Percentiles rank a stretch among this genome's conserved stretches.
phyloP scores from a whole-genome alignment of 257 asterid genomes.

The Scutellaria minor region DNA sequence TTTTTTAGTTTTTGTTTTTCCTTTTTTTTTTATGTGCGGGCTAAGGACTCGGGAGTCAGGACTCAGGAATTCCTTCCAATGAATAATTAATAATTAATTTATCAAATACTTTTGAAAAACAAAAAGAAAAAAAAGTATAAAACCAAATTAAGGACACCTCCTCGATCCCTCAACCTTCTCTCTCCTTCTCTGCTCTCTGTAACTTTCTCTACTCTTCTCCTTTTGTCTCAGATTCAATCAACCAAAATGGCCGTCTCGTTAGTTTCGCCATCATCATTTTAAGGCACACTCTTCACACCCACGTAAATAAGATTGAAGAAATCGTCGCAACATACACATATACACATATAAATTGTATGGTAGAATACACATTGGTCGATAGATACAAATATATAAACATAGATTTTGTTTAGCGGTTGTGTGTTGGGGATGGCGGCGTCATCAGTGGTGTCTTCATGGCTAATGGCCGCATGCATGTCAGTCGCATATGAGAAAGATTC shows the following conservation, averaged over 20 bases:
- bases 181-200: conserved; percentile 10
- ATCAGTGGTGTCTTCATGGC: conserved; percentile 63
- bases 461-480: conserved; percentile 89
- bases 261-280: conserved; percentile 42
- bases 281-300: conserved; percentile 15
- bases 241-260: conserved; percentile 36
- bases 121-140: too few species aligned
- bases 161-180: conserved; percentile 6
- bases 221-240: conserved; percentile 47
- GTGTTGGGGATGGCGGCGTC: conserved; percentile 51
- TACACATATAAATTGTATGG: conserved; percentile 7
- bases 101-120: too few species aligned
- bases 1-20: too few species aligned
- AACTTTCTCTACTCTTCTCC: neutral
- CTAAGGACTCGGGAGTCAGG: too few species aligned
- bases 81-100: too few species aligned
- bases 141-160: too few species aligned
- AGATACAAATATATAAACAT: neutral
- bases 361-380: conserved; percentile 4
- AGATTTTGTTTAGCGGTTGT: conserved; percentile 10
- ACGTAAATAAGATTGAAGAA: too few species aligned
- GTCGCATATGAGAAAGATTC: conserved; percentile 47
- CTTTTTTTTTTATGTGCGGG: too few species aligned
- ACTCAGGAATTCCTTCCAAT: too few species aligned
- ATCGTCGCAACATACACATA: neutral